phyloP scores from a whole-genome alignment of 139 green algal species.

The Monoraphidium neglectum region DNA sequence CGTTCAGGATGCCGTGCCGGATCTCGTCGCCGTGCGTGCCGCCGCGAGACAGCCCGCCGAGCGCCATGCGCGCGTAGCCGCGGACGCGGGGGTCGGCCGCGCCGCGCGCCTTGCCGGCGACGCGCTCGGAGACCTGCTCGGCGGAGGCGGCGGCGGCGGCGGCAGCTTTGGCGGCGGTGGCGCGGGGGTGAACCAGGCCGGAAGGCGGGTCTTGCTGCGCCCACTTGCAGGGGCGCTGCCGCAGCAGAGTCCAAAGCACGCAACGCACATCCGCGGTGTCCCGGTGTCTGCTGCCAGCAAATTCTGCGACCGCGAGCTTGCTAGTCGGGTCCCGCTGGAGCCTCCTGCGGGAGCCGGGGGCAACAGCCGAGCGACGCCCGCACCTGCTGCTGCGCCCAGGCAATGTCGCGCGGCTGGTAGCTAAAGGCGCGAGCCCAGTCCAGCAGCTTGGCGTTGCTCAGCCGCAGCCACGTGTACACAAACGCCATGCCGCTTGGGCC shows the following conservation, averaged over 20 bases:
- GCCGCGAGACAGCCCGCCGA: slow-evolving; percentile 79
- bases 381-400: slow-evolving; percentile 82
- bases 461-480: slow-evolving; percentile 82
- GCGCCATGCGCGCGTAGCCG: slow-evolving; percentile 66
- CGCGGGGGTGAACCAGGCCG: too few species aligned
- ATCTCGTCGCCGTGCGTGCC: slow-evolving; percentile 92
- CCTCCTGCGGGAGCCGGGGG: background rate
- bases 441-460: slow-evolving; percentile 73
- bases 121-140: slow-evolving; percentile 69
- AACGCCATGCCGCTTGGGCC: slow-evolving; percentile 58
- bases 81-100: slow-evolving; percentile 51
- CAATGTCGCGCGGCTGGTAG: slow-evolving; percentile 93
- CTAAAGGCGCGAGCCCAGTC: slow-evolving; percentile 72
- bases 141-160: too few species aligned
- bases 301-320: too few species aligned
- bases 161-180: too few species aligned
- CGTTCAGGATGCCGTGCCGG: slow-evolving; percentile 90
- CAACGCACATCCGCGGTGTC: too few species aligned
- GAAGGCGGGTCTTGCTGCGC: too few species aligned
- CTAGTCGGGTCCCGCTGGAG: background rate
- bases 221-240: too few species aligned
- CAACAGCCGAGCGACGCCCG: background rate
- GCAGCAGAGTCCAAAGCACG: too few species aligned
- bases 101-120: slow-evolving; percentile 58
- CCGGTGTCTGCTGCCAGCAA: too few species aligned